phyloP scores from a whole-genome alignment of 345 rosid species.

The Salix viminalis region DNA sequence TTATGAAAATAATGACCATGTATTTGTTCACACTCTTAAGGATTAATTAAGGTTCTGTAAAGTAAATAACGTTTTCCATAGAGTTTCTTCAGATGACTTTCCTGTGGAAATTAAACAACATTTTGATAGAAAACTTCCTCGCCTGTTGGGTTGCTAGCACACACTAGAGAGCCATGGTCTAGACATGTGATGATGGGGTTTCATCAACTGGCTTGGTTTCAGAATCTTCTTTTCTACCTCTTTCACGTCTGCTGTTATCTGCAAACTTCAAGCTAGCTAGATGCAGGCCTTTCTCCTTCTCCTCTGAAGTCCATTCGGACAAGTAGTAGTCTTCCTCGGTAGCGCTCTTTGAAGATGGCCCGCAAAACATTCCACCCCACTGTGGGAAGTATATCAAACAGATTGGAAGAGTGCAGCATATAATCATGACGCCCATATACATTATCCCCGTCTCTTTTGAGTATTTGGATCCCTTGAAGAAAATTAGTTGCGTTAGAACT shows the following conservation, averaged over 20 bases:
- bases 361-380: slow-evolving; percentile 93
- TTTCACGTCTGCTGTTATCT: slow-evolving; percentile 57
- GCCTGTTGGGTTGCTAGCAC: background rate
- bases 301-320: slow-evolving; percentile 63
- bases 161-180: background rate
- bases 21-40: background rate
- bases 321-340: slow-evolving; percentile 78
- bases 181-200: slow-evolving; percentile 21
- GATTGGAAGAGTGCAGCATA: slow-evolving; percentile 57
- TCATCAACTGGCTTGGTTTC: slow-evolving; percentile 9
- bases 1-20: background rate
- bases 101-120: background rate
- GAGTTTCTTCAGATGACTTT: background rate
- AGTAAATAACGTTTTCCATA: background rate
- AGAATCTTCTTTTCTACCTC: slow-evolving; percentile 36
- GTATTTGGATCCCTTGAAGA: slow-evolving; percentile 79
- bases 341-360: slow-evolving; percentile 39
- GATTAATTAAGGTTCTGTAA: background rate
- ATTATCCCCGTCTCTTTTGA: slow-evolving; percentile 73
- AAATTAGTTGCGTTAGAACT: slow-evolving; percentile 69
- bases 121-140: background rate
- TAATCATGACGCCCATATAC: slow-evolving; percentile 71
- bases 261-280: slow-evolving; percentile 63
- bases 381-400: slow-evolving; percentile 72
- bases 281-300: slow-evolving; percentile 51